Base-by-base conservation (phyloP, 106 monocot genomes). In the Chionographis japonica region DNA sequence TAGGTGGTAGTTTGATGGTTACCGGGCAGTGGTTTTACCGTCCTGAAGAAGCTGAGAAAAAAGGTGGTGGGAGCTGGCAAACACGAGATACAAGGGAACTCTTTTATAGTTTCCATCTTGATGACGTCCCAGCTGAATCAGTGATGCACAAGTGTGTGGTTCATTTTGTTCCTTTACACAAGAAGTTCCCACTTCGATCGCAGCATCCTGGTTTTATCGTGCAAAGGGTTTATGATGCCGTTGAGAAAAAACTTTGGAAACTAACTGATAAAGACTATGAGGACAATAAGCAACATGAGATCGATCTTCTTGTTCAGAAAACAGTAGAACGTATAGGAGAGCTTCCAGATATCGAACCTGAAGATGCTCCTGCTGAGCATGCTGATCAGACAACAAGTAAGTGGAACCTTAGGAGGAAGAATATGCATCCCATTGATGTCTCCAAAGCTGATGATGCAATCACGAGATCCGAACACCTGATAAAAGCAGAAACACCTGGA, bases 21-120 rank as follows among this genome's bases (percentile, higher is more conserved):
- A 90, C 70, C 59, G 93, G 93, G 8, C 97, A 98, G 51, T 98
- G 97, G 97, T 98, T 98, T 73, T 98, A 98, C 55, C 82, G 97
- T 52, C 97, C 97, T 43, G 97, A 98, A 71, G 97, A 98, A 80
- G 93, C 93, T 57, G 87, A 83, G 38, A 93, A 71, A 75, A 92
- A 86, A 64, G 93, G 83, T 40, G 92, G 95, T 27, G 97, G 97
- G 19, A 83, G 62, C 72, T 98, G 89, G 89, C 78, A 78, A 69
- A 40, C 82, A 63, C 75, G 64, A 15, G 97, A 98, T 68, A 85
- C 89, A 1, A 70, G 97, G 63, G 93, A 93, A 62, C 78, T 98
- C 4, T 92, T 92, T 69, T 98, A 98, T 56, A 98, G 97, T 73
- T 93, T 92, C 52, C 97, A 98, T 79, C 78, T 85, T 17, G 97